Base-by-base conservation (phyloP, 2,329 filamentous ascomycete genomes). In the Sporothrix curviconia region DNA sequence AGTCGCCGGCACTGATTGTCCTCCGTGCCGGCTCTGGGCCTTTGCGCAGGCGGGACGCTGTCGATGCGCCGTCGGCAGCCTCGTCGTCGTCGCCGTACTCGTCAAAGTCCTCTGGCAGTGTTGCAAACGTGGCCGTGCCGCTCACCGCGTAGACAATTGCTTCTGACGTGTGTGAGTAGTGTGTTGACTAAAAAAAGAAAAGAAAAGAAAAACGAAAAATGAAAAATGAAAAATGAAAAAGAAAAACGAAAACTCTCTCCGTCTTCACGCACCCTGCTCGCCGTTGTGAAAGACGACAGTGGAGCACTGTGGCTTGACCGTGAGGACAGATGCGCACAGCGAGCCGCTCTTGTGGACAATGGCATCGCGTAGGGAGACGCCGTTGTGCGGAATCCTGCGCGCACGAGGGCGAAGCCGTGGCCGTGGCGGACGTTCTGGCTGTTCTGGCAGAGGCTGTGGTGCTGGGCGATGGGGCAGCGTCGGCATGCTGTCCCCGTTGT, bases 251-350 rank as follows among this genome's bases (percentile, higher is more conserved):
- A n/a, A n/a, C n/a, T n/a, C n/a, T n/a, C n/a, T n/a, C n/a, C n/a
- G n/a, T n/a, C n/a, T n/a, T n/a, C n/a, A 11, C 28, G 9, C 66
- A 83, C 81, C 81, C 76, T 89, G 83, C 66, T 84, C 79, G 56
- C 84, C 85, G 64, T 89, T 84, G 64, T 90, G 86, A 61, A 86
- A 84, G 22, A 90, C 75, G 6, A 81, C 78, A 0, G 83, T 84
- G 2, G 77, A 71, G 28, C 82, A 82, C 54, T 80, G 78, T 7
- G 86, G 83, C 62, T 82, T 81, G 2, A 85, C 81, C 39, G 84
- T 79, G 70, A 87, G 77, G 9, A 87, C 81, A 82, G 83, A 83
- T 30, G 84, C 84, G 66, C 86, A 88, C 70, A 90, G 79, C 60
- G 79, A 80, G 59, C 85, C 80, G 55, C 80, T 84, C 67, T 82